Conservation (phyloP, 2,329 filamentous ascomycete species). For the Sphaerulina populicola region DNA sequence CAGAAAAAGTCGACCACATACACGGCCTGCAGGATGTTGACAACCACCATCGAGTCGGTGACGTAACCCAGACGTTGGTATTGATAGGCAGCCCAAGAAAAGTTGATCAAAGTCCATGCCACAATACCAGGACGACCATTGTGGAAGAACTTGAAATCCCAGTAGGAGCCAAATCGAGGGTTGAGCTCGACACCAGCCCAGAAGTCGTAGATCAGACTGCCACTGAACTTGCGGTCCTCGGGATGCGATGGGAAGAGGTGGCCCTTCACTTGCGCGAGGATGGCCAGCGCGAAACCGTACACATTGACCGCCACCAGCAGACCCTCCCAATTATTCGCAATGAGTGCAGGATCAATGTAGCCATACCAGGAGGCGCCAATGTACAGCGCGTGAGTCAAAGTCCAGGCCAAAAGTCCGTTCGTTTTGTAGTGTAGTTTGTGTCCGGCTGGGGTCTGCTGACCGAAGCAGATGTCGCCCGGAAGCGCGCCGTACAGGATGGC, state of each 20-base stretch:
- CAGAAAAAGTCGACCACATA: constrained; percentile 21
- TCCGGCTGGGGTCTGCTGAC: constrained; percentile 11
- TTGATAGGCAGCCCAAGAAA: constrained; percentile 19
- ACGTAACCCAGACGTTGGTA: constrained; percentile 15
- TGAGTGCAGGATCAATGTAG: constrained; percentile 10
- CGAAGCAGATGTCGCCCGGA: constrained; percentile 8
- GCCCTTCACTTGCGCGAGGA: constrained; percentile 15
- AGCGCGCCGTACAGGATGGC: constrained; percentile 9
- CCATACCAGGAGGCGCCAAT: constrained; percentile 11
- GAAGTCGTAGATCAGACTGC: constrained; percentile 18
- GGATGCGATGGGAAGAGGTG: constrained; percentile 14
- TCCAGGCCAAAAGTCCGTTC: constrained; percentile 16
- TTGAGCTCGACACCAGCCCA: constrained; percentile 19
- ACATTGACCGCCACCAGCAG: constrained; percentile 16
- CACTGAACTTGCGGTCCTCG: constrained; percentile 17
- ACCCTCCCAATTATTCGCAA: constrained; percentile 18
- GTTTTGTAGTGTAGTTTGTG: constrained; percentile 9
- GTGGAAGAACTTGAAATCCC: constrained; percentile 18
- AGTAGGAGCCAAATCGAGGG: constrained; percentile 14
- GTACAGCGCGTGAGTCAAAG: constrained; percentile 13
- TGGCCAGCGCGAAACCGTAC: constrained; percentile 14
- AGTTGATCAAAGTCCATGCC: constrained; percentile 21
- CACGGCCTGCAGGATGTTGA: constrained; percentile 16
- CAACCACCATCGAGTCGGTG: constrained; percentile 16
- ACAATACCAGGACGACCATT: constrained; percentile 15